Evolutionary conservation across 352 stramenopile species (phyloP).

Genomic region (Aphanomyces euteiches): DNA sequence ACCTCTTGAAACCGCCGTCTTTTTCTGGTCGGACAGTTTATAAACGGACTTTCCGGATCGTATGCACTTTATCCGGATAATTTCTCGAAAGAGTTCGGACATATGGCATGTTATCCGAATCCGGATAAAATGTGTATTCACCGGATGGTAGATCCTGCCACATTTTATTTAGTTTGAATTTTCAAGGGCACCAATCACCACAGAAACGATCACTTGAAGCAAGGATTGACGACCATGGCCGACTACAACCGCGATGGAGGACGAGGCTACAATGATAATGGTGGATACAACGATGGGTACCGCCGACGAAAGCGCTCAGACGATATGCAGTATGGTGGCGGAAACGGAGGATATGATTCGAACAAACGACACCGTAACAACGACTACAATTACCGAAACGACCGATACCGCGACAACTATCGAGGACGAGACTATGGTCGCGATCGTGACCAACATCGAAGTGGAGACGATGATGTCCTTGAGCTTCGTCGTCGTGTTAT

Average conservation of each 20-base stretch:
- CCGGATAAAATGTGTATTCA: too few relatives aligned
- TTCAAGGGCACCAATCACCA: constrained; percentile 38
- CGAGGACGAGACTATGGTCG: constrained; percentile 33
- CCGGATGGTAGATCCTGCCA: too few relatives aligned
- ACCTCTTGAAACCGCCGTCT: too few relatives aligned
- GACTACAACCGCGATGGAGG: constrained; percentile 30
- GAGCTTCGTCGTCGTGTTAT: constrained; percentile 52
- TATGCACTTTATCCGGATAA: too few relatives aligned
- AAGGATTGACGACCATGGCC: constrained; percentile 1
- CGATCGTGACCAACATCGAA: constrained; percentile 39
- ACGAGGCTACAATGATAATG: constrained; percentile 31
- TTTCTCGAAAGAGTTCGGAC: too few relatives aligned
- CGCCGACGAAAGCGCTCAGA: constrained; percentile 43
- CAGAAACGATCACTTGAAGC: background rate
- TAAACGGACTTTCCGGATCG: too few relatives aligned
- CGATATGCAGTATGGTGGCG: constrained; percentile 40
- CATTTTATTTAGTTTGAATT: constrained; percentile 47
- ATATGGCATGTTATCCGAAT: too few relatives aligned
- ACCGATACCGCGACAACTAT: constrained; percentile 34
- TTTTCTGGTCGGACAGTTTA: too few relatives aligned
- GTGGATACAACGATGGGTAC: constrained; percentile 27
- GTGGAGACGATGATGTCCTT: constrained; percentile 46
- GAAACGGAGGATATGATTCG: constrained; percentile 33
- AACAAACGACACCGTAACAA: constrained; percentile 66
- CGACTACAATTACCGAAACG: constrained; percentile 36